Base-by-base conservation (phyloP, 148 eudicot species). In the Nyssa sinensis region DNA sequence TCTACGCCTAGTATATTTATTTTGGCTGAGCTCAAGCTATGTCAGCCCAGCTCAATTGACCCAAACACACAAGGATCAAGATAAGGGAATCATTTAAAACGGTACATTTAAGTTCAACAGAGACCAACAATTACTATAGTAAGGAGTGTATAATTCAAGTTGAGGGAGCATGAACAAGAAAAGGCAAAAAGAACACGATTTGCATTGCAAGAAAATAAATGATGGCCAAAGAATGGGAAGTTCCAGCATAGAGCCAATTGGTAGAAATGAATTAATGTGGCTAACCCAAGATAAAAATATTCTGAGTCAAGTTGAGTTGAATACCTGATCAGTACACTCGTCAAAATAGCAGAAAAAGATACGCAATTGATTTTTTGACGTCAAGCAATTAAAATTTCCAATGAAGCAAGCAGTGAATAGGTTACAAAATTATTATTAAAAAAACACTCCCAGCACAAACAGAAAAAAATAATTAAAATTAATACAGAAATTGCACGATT, bases 401-500 rank as follows among this genome's bases (percentile, higher is more conserved):
- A 70, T 57, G 14, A 30, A 49, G 21, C 49, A 34, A 33, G 9
- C 34, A 55, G n/a, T 28, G 23, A 19, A 44, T 16, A 47, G 37
- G 44, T n/a, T 17, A 13, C 25, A 55, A 55, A 55, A 55, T 17
- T 21, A 55, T 21, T 55, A 24, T 55, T n/a, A n/a, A 21, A 5
- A 14, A 23, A 55, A 55, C 25, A n/a, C 19, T 4, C 9, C 25
- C 59, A 11, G 24, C 59, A 21, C 28, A 3, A 57, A 21, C 44
- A 27, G 14, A 51, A 4, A 5, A 49, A 49, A 41, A 29, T 23
- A 47, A 32, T 28, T 32, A 3, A 44, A 39, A 35, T 64, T 12
- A 35, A 35, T 58, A 34, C 4, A 58, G 25, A 59, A 34, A 58
- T 32, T 58, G 74, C 51, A 70, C 31, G 41, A 30, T n/a, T 71